Percentiles rank a stretch among this genome's conserved stretches.
Evolutionary conservation across 2,329 filamentous ascomycete genomes (phyloP).

Genomic region (Aspergillus japonicus): DNA sequence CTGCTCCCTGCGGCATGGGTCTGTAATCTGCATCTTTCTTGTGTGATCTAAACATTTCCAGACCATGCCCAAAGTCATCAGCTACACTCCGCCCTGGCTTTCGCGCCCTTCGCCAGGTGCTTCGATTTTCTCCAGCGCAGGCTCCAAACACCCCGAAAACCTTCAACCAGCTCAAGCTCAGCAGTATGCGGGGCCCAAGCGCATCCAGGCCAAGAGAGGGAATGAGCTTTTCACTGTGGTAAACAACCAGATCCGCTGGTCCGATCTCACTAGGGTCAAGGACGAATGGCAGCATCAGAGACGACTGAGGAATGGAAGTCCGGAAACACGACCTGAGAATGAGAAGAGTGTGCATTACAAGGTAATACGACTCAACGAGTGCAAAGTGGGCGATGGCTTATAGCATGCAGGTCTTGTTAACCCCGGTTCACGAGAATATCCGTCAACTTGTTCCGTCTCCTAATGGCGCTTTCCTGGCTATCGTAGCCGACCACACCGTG

Average conservation of each 20-base stretch:
- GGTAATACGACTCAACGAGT: slow-evolving; percentile 18
- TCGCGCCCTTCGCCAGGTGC: slow-evolving; percentile 73
- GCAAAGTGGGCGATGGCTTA: slow-evolving; percentile 6
- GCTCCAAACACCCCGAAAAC: slow-evolving; percentile 41
- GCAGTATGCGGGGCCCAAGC: slow-evolving; percentile 43
- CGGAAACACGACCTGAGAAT: slow-evolving; percentile 25
- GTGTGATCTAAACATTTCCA: background rate
- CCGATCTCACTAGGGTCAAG: slow-evolving; percentile 78
- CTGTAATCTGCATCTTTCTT: background rate
- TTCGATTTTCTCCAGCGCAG: slow-evolving; percentile 66
- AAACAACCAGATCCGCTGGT: slow-evolving; percentile 89
- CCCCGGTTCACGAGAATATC: slow-evolving; percentile 77
- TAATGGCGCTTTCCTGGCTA: slow-evolving; percentile 75
- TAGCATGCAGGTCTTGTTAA: slow-evolving; percentile 64
- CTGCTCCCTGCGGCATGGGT: background rate
- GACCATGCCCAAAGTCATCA: slow-evolving; percentile 79
- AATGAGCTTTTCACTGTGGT: slow-evolving; percentile 87
- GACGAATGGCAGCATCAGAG: slow-evolving; percentile 51
- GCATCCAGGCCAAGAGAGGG: slow-evolving; percentile 74
- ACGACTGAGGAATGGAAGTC: slow-evolving; percentile 33
- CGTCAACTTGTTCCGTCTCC: slow-evolving; percentile 83
- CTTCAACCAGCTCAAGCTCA: slow-evolving; percentile 12
- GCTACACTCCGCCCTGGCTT: slow-evolving; percentile 86
- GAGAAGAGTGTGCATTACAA: slow-evolving; percentile 37
- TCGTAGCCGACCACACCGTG: slow-evolving; percentile 82